Percentiles rank a stretch among this genome's conserved stretches.
Evolutionary conservation across 805 yeast genomes (phyloP).

Genomic region (Saccharomycopsis oosterbeekiorum): DNA sequence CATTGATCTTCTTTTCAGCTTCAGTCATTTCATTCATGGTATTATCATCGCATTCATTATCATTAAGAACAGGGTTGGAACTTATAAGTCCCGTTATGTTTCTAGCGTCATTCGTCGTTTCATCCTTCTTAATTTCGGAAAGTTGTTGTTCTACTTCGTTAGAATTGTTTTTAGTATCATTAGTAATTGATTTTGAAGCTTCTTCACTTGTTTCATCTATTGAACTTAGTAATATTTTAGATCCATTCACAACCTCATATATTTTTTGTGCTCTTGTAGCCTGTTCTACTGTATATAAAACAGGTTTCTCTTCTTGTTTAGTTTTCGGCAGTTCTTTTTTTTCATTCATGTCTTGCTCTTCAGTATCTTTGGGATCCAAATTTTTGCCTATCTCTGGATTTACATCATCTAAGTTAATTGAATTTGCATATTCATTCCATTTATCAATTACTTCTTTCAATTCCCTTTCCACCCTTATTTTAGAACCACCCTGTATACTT

Average conservation of each 20-base stretch:
- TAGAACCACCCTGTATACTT: conserved; percentile 64
- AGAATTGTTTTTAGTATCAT: background rate
- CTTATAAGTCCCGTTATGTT: too few species aligned
- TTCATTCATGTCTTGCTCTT: conserved; percentile 12
- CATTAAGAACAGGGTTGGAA: too few species aligned
- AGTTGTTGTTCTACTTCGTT: conserved; percentile 8
- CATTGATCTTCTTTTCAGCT: background rate
- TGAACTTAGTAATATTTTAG: conserved; percentile 25
- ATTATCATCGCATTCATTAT: background rate
- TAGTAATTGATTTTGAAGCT: background rate
- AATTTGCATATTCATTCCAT: conserved; percentile 42
- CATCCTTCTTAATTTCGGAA: background rate
- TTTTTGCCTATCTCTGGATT: conserved; percentile 17
- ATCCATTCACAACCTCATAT: conserved; percentile 29
- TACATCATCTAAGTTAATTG: conserved; percentile 10
- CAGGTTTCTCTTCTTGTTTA: conserved; percentile 18
- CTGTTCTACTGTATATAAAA: conserved; percentile 26
- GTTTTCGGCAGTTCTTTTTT: conserved; percentile 17
- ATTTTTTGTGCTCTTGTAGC: conserved; percentile 34
- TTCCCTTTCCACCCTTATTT: conserved; percentile 43
- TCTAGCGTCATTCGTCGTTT: too few species aligned
- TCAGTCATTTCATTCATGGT: background rate
- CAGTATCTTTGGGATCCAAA: conserved; percentile 19
- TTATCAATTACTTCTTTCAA: conserved; percentile 35
- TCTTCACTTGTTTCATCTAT: conserved; percentile 14